Evolutionary conservation across 306 rosid genomes (phyloP).

Genomic region (Abrus precatorius): DNA sequence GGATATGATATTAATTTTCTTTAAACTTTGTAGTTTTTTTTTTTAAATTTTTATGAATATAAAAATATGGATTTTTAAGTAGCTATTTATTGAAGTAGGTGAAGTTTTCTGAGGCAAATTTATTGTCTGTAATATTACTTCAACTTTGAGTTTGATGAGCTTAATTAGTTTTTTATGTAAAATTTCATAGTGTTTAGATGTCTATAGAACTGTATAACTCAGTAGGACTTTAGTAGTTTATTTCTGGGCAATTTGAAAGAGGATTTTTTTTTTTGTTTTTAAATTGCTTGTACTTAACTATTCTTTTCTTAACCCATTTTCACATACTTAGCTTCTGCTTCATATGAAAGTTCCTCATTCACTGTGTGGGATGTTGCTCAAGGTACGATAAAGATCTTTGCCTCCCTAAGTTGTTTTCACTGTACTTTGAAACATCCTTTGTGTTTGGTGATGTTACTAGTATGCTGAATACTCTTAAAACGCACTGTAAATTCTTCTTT

Average conservation of each 20-base stretch:
- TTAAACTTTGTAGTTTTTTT: constrained; percentile 12
- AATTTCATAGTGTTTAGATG: background rate
- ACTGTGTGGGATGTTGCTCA: constrained; percentile 96
- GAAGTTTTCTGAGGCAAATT: background rate
- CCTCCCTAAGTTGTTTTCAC: constrained; percentile 20
- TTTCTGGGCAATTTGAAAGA: background rate
- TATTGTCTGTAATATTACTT: background rate
- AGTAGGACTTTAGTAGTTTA: background rate
- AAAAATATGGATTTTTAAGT: constrained; percentile 2
- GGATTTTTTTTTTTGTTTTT: background rate
- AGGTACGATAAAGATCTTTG: constrained; percentile 61
- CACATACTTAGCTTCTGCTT: constrained; percentile 91
- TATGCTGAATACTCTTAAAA: constrained; percentile 36
- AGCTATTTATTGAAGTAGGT: constrained; percentile 19
- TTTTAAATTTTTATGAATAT: constrained; percentile 25
- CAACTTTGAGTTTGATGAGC: constrained; percentile 13
- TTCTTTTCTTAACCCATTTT: constrained; percentile 65
- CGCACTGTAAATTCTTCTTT: constrained; percentile 11
- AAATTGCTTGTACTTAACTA: constrained; percentile 17
- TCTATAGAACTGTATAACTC: background rate
- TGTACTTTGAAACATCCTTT: constrained; percentile 23
- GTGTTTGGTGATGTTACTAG: constrained; percentile 26
- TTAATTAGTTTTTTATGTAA: background rate
- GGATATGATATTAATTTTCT: constrained; percentile 5
- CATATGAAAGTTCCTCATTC: constrained; percentile 87